Base-by-base conservation (phyloP, 306 rosid species). In the Astragalus membranaceus region DNA sequence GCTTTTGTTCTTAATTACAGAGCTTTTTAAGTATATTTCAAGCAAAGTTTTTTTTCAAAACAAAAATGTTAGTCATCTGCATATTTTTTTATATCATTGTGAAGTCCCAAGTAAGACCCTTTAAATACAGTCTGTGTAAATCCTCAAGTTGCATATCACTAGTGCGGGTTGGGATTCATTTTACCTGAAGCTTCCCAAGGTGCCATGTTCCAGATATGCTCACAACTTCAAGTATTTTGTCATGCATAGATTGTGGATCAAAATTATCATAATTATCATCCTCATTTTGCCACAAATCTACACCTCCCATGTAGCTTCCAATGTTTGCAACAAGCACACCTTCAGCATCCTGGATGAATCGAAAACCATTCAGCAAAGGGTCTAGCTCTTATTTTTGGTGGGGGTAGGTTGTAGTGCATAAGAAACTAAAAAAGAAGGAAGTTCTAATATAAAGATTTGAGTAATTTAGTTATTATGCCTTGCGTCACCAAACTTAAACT, bases 251-350 rank as follows among this genome's bases (percentile, higher is more conserved):
- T 64, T 95, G 99, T 1, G 96, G 96, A 70, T 91, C 92, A 79
- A 95, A 91, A 89, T 87, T 87, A 72, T 95, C 99, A 82, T 77
- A 95, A 70, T 49, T 85, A 32, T 95, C 99, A 61, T 95, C 97
- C 79, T 95, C 99, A 72, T 95, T 95, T 81, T 91, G 95, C 99
- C 99, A 95, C 81, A 95, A 83, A 82, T 95, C 99, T 69, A 95
- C 99, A 65, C 99, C 99, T 43, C 99, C 99, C 99, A 95, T 95
- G 88, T 95, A 95, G 85, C 99, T 95, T 82, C 99, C 99, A 62
- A 95, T 95, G 78, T 95, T 95, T 63, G 97, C 96, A 82, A 95
- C 96, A 67, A 95, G 99, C 43, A 95, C 95, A 17, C 99, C 99
- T 85, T 95, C 99, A 13, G 96, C 99, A 73, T 95, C 99, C 99